Evolutionary conservation across 352 stramenopile species (phyloP).

Genomic region (Aphanomyces stellatus): DNA sequence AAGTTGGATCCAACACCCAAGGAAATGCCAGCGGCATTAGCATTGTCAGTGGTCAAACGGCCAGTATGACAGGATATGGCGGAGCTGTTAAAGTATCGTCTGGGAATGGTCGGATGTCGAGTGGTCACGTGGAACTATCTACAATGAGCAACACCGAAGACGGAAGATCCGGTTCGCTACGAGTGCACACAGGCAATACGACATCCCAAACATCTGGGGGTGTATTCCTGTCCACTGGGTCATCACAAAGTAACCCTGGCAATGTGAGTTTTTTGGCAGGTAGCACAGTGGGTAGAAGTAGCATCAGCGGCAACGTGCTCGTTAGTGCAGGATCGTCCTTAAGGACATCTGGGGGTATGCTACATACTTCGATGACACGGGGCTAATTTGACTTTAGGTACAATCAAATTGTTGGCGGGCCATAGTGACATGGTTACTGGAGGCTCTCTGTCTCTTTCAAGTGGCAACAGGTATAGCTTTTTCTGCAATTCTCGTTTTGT

Average conservation of each 20-base stretch:
- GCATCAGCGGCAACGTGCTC: not conserved
- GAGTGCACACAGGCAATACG: not conserved
- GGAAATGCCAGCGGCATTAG: conserved; percentile 20
- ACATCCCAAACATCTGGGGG: not conserved
- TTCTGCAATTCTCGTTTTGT: no score
- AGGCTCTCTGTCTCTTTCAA: not conserved
- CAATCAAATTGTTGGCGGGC: not conserved
- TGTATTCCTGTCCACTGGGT: not conserved
- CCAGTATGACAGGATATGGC: conserved; percentile 20
- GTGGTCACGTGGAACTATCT: not conserved
- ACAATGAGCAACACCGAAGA: not conserved
- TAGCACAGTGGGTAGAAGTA: not conserved
- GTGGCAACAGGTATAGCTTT: not conserved
- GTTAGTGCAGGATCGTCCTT: not conserved
- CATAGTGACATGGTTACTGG: not conserved
- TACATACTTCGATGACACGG: not conserved
- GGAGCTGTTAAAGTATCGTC: conserved; percentile 26
- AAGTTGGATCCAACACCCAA: conserved; percentile 20
- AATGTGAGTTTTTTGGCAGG: not conserved
- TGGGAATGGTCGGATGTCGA: conserved; percentile 16
- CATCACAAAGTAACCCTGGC: not conserved
- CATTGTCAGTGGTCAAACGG: not conserved
- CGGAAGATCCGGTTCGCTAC: not conserved
- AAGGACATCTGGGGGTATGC: not conserved
- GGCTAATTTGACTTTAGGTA: not conserved